phyloP scores from a whole-genome alignment of 345 rosid genomes.

The Eucalyptus cloeziana region DNA sequence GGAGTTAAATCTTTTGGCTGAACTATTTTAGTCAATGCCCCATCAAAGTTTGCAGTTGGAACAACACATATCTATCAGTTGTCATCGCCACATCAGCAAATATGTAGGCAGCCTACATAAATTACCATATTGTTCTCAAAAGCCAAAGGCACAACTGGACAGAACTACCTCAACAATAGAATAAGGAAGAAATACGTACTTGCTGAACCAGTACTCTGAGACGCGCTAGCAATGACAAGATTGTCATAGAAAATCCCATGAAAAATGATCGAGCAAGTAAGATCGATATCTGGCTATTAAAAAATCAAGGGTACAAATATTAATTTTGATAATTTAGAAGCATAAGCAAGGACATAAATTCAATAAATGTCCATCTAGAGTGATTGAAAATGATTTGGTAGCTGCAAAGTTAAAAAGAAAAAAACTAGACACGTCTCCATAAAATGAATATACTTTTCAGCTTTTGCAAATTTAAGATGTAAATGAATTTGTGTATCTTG shows the following conservation, averaged over 20 bases:
- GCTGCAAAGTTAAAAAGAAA: not conserved
- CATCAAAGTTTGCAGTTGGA: not conserved
- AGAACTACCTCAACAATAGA: not conserved
- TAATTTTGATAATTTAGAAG: not conserved
- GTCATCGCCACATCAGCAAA: not conserved
- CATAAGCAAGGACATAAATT: not conserved
- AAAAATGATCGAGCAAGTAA: slow-evolving; percentile 84
- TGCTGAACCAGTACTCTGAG: slow-evolving; percentile 85
- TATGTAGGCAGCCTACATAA: not conserved
- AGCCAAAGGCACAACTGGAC: not conserved
- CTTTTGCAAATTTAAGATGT: not conserved
- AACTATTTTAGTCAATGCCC: not conserved
- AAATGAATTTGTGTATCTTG: not conserved
- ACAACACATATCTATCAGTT: not conserved
- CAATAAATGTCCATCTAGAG: not conserved
- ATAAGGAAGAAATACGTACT: slow-evolving; percentile 28
- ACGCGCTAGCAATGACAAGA: slow-evolving; percentile 80
- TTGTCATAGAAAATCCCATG: slow-evolving; percentile 57
- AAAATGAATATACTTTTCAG: not conserved
- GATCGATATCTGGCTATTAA: slow-evolving; percentile 49
- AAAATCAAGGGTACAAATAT: slow-evolving; percentile 3
- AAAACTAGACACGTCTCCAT: not conserved
- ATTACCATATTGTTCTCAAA: not conserved
- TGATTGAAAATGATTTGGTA: not conserved
- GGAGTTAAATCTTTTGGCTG: not conserved